Evolutionary conservation across 352 stramenopile genomes (phyloP), one percentile per base, ranked within the genome.

Genomic region (Aphanomyces euteiches): DNA sequence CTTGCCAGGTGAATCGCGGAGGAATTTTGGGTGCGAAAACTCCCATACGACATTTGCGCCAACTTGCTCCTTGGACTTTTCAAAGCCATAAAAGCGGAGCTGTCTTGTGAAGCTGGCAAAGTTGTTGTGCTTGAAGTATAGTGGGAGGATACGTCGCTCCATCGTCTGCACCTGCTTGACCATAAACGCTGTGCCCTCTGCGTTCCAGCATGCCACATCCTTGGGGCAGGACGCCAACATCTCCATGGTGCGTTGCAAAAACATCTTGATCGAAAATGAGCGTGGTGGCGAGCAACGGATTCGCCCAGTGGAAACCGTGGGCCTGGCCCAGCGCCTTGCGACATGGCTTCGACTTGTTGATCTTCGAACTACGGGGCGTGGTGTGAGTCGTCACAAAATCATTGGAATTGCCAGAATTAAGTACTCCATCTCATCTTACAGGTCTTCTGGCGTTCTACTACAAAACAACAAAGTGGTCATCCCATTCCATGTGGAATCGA

Each of bases 61-160:
- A 0, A 40, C 17, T 40, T 19, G 54, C 17, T 40, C 15, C 54
- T 61, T 61, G 41, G 41, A 43, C 59, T 67, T 67, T 45, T 67
- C 59, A 41, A 67, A 67, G 28, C 56, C 56, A 38, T 63, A 63
- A 38, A 63, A 63, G 5, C 56, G 56, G 19, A 63, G 56, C 38
- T 63, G 56, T 47, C 37, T 56, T 47, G 15, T 66, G 57, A 97
- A 97, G 36, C 66, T 72, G 7, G 66, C 47, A 67, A 67, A 72
- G 21, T 72, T 13, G 37, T 37, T 67, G 47, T 66, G 59, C 6
- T 67, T 68, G 50, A 72, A 72, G 48, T 69, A 72, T 3, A 47
- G 28, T 28, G 66, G 66, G 5, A 72, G 48, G 34, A 72, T 34
- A 6, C 34, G 47, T 17, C 36, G 34, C 21, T 69, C 63, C 12